These are phyloP conservation scores for Coemansia sp. DNA, from an alignment of 192 early-diverging fungal genomes.

Conservation along the genomic window DNA sequence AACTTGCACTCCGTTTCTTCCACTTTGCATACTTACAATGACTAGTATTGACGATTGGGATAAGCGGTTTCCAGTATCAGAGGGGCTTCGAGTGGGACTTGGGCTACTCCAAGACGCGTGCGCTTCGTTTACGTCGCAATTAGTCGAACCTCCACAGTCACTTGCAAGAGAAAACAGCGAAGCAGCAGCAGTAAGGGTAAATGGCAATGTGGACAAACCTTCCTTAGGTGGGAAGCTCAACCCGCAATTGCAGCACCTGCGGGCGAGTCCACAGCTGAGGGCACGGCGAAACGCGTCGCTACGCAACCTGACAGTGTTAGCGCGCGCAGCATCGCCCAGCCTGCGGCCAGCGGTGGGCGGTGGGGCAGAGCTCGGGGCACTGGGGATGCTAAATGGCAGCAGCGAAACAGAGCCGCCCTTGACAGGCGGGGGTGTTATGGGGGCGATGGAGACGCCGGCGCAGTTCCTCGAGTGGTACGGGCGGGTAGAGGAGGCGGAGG, in stretches of 20 bases:
- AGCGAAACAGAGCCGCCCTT: not conserved
- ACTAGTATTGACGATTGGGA: conserved; percentile 25
- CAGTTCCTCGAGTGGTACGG: conserved; percentile 97
- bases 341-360: not conserved
- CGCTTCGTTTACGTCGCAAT: conserved; percentile 1
- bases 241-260: conserved; percentile 10
- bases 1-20: not conserved
- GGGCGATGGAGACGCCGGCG: conserved; percentile 81
- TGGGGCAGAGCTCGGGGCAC: not conserved
- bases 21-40: conserved; percentile 37
- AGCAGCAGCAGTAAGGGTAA: not conserved
- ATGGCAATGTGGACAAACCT: not conserved
- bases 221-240: not conserved
- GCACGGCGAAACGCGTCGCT: conserved; percentile 26
- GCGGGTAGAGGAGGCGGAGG: conserved; percentile 75
- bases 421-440: conserved; percentile 9
- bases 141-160: conserved; percentile 1
- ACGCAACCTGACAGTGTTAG: conserved; percentile 16
- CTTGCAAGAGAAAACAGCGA: not conserved
- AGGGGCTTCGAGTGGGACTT: conserved; percentile 3
- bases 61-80: conserved; percentile 11
- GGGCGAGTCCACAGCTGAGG: conserved; percentile 17
- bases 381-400: conserved; percentile 1
- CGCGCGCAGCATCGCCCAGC: not conserved
- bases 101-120: conserved; percentile 21